Evolutionary conservation across 2,329 filamentous ascomycete species (phyloP), one percentile per base, ranked within the genome.

Genomic region (Alternaria sp.): DNA sequence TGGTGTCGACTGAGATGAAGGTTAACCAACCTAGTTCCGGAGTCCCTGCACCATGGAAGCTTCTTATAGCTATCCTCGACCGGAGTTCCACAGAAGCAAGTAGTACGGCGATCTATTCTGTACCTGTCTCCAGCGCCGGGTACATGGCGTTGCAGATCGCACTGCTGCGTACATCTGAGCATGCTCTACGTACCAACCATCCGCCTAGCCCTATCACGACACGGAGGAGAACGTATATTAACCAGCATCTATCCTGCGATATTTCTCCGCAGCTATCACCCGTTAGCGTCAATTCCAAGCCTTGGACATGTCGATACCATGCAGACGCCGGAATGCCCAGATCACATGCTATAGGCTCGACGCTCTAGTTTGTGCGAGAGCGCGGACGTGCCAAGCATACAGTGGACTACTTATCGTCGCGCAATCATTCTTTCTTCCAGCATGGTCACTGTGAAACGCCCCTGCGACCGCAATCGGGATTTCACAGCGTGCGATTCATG

Each of bases 181-280:
- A 64, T 44, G 57, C 8, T 47, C 32, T 3, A 11, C 57, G 61
- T 26, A 57, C 19, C 1, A 15, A 8, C 17, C 13, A 17, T 54
- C 13, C 54, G 49, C 10, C 49, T 62, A 62, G 43, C 15, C 47
- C 43, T 30, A 32, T 58, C 40, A 52, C 36, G 59, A 51, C 59
- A 58, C 59, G 59, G 59, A 58, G 26, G 25, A 26, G 21, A 45
- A 43, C 36, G 8, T 23, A 61, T 15, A 61, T 65, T 86, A 88
- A 71, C 75, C 74, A 70, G 88, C 87, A 84, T 85, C n/a, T 72
- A 81, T 55, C 25, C 9, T 25, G 19, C 13, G 40, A 13, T 13
- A 44, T 50, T 45, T 40, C 58, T 61, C 58, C 58, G 58, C 50
- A 60, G 21, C 4, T 45, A 11, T 26, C 17, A 17, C 12, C 10